phyloP scores from a whole-genome alignment of 345 rosid species.

The Arabis alpina region DNA sequence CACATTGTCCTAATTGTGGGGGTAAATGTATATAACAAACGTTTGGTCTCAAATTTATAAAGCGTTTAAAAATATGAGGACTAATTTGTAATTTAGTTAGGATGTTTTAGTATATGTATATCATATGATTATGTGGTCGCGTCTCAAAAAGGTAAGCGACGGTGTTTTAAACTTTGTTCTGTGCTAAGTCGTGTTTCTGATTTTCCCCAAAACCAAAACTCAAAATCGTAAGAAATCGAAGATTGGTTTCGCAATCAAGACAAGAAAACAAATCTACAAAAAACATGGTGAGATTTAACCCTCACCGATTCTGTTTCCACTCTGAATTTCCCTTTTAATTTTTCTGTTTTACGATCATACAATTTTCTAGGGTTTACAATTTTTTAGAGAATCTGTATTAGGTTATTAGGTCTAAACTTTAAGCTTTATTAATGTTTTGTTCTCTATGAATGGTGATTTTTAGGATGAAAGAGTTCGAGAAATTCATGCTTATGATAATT shows the following conservation, averaged over 20 bases:
- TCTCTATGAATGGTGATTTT: constrained; percentile 11
- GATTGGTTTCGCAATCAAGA: neutral
- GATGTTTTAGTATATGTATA: neutral
- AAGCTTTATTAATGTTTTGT: constrained; percentile 6
- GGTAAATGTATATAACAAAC: neutral
- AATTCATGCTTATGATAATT: constrained; percentile 15
- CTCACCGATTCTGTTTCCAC: constrained; percentile 13
- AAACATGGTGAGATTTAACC: constrained; percentile 29
- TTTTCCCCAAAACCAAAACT: neutral
- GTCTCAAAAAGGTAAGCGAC: constrained; percentile 37
- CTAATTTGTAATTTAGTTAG: neutral
- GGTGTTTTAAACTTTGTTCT: constrained; percentile 21
- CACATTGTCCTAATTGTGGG: neutral
- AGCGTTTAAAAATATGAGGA: neutral
- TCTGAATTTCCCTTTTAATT: neutral
- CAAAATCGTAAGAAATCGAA: constrained; percentile 27
- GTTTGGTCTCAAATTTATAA: neutral
- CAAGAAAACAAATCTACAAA: neutral
- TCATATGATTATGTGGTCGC: constrained; percentile 32
- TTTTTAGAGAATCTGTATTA: constrained; percentile 1
- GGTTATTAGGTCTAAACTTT: constrained; percentile 15
- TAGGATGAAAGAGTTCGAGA: constrained; percentile 36
- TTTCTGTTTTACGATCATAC: constrained; percentile 19
- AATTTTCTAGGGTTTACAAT: constrained; percentile 21
- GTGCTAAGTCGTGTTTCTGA: constrained; percentile 26